A percentile compares a stretch with the other conserved stretches of the same genome.
Evolutionary conservation across 495 filamentous ascomycete genomes (phyloP).

Genomic region (Aspergillus carlsbadensis): DNA sequence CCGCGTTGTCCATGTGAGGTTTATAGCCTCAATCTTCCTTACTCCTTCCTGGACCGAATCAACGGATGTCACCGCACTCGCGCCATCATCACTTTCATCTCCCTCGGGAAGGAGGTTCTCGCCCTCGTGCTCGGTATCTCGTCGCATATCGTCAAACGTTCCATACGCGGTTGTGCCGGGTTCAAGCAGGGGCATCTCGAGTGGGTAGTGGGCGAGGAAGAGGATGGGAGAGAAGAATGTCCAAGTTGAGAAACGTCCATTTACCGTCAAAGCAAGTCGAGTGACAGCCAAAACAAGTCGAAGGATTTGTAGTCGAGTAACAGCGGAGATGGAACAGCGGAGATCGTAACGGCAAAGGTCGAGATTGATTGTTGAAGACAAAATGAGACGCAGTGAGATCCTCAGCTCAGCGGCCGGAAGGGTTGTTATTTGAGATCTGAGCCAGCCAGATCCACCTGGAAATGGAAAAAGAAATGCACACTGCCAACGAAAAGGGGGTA

Average conservation of each 20-base stretch:
- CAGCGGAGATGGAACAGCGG: neutral
- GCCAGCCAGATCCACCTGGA: constrained; percentile 24
- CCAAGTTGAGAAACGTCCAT: constrained; percentile 24
- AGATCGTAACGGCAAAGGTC: neutral
- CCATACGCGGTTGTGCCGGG: constrained; percentile 41
- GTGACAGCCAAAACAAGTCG: too few relatives aligned
- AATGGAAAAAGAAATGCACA: constrained; percentile 20
- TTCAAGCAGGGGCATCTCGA: constrained; percentile 42
- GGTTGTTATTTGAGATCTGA: constrained; percentile 19
- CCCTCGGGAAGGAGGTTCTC: constrained; percentile 35
- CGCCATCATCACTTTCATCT: constrained; percentile 27
- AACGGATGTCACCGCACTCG: constrained; percentile 23
- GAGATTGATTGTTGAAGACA: neutral
- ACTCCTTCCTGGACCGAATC: constrained; percentile 54
- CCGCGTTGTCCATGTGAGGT: constrained; percentile 52
- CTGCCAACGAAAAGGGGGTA: constrained; percentile 20
- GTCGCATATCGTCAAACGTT: constrained; percentile 30
- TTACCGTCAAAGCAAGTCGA: constrained; percentile 16
- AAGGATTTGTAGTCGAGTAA: neutral
- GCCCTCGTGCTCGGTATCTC: constrained; percentile 30
- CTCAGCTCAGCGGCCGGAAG: constrained; percentile 6
- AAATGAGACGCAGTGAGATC: neutral
- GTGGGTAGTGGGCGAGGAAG: constrained; percentile 10
- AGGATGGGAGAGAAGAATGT: constrained; percentile 1
- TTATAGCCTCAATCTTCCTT: constrained; percentile 56